Evolutionary conservation across 1,139 yeast genomes (phyloP).

Genomic region (Yamadazyma conglobata): DNA sequence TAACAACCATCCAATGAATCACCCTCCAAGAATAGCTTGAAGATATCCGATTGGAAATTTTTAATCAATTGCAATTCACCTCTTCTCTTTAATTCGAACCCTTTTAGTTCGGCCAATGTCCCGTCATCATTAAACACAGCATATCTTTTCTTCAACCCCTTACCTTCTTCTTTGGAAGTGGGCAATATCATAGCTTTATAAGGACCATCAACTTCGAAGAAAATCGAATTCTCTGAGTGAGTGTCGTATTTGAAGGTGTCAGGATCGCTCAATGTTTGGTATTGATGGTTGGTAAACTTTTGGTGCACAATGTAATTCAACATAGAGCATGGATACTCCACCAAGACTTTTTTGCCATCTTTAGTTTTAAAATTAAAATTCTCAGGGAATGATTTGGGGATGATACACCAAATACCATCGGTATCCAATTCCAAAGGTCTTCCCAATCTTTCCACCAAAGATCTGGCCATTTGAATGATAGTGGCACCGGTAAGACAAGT

Average conservation of each 20-base stretch:
- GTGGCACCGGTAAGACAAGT: constrained; percentile 98
- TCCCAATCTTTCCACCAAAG: constrained; percentile 90
- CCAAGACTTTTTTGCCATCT: constrained; percentile 71
- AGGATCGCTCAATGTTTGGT: constrained; percentile 80
- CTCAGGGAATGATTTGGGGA: constrained; percentile 92
- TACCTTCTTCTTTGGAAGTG: constrained; percentile 96
- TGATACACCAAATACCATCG: constrained; percentile 99
- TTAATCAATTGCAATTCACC: constrained; percentile 94
- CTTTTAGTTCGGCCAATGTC: constrained; percentile 89
- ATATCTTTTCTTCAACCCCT: constrained; percentile 91
- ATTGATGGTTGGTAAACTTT: constrained; percentile 89
- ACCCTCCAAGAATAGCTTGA: constrained; percentile 88
- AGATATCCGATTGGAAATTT: constrained; percentile 92
- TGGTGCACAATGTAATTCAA: constrained; percentile 89
- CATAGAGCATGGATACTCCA: constrained; percentile 97
- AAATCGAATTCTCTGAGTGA: constrained; percentile 86
- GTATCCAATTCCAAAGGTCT: constrained; percentile 96
- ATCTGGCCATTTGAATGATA: constrained; percentile 94
- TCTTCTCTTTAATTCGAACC: constrained; percentile 93
- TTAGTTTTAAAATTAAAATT: constrained; percentile 67
- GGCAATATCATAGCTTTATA: constrained; percentile 97
- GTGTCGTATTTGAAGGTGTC: constrained; percentile 66
- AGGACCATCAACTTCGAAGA: constrained; percentile 98
- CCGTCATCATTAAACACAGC: constrained; percentile 98
- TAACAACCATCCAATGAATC: constrained; percentile 75